Conservation (phyloP, 2,329 filamentous ascomycete genomes). For the Fusarium globosum region DNA sequence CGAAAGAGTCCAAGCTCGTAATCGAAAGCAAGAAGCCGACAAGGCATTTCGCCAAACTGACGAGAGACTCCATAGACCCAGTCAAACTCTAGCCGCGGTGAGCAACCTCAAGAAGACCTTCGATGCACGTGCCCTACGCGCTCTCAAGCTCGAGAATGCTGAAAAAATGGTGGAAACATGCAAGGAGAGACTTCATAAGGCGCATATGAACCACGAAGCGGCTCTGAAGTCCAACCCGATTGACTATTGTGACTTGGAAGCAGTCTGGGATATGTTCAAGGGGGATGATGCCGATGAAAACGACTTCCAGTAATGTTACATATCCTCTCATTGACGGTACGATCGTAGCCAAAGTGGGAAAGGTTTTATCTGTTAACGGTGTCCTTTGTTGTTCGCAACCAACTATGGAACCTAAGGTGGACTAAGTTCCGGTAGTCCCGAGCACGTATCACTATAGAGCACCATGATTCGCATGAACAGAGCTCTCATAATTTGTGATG, state of each 20-base stretch:
- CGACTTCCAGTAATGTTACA: not conserved
- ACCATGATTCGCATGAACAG: not conserved
- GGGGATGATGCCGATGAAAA: not conserved
- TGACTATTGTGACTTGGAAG: not conserved
- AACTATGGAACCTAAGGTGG: fast-evolving
- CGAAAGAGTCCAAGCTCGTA: not conserved
- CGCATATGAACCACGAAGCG: not conserved
- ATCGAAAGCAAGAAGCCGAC: not conserved
- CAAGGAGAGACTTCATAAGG: not conserved
- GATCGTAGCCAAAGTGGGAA: not conserved
- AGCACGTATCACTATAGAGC: fast-evolving
- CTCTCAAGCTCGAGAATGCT: not conserved
- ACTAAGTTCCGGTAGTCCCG: fast-evolving
- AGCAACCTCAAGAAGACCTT: not conserved
- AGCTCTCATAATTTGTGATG: no score
- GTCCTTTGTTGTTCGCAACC: no score
- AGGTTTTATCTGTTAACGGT: fast-evolving
- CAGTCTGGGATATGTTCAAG: not conserved
- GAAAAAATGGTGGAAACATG: not conserved
- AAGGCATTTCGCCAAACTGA: not conserved
- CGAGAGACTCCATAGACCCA: not conserved
- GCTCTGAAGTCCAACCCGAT: not conserved
- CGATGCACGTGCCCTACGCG: not conserved
- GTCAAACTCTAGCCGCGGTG: not conserved
- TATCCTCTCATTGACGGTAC: not conserved